These are phyloP conservation scores for Fusarium aywerte DNA, from an alignment of 2,329 filamentous ascomycete genomes.

Conservation along the genomic window DNA sequence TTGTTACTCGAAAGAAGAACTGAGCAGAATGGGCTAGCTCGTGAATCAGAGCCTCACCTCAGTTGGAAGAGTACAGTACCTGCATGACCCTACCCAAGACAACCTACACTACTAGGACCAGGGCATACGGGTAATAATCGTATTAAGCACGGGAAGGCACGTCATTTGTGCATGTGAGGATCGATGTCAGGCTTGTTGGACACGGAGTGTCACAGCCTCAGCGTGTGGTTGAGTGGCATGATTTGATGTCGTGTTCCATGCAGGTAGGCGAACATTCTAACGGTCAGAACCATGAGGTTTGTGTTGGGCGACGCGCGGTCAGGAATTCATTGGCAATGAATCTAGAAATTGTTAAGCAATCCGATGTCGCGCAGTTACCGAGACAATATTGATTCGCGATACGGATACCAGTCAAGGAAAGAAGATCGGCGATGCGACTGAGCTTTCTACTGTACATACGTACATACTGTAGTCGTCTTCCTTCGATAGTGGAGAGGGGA, in stretches of 20 bases:
- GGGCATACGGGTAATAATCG: slow-evolving; percentile 35
- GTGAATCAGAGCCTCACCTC: slow-evolving; percentile 1
- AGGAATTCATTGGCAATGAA: slow-evolving; percentile 7
- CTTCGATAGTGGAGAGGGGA: not conserved
- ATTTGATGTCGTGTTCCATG: not conserved
- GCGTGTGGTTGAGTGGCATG: slow-evolving; percentile 3
- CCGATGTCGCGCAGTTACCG: not conserved
- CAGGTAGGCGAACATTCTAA: slow-evolving; percentile 1
- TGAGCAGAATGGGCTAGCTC: not conserved
- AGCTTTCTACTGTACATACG: not conserved
- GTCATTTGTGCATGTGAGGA: slow-evolving; percentile 38
- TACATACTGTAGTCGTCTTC: too few species aligned
- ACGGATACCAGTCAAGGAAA: not conserved
- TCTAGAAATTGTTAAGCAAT: not conserved
- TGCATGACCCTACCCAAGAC: slow-evolving; percentile 38
- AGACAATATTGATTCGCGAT: slow-evolving; percentile 6
- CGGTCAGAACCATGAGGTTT: slow-evolving; percentile 1
- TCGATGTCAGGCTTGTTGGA: slow-evolving; percentile 7
- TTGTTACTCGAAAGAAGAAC: not conserved
- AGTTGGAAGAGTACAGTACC: slow-evolving; percentile 25
- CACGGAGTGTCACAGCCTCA: not conserved
- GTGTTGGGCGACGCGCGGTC: slow-evolving; percentile 24
- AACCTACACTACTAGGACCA: slow-evolving; percentile 30
- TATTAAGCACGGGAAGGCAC: slow-evolving; percentile 38
- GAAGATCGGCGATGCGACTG: not conserved